Base-by-base conservation (phyloP, 1,284 basidiomycete species). In the Ganoderma multipileum region DNA sequence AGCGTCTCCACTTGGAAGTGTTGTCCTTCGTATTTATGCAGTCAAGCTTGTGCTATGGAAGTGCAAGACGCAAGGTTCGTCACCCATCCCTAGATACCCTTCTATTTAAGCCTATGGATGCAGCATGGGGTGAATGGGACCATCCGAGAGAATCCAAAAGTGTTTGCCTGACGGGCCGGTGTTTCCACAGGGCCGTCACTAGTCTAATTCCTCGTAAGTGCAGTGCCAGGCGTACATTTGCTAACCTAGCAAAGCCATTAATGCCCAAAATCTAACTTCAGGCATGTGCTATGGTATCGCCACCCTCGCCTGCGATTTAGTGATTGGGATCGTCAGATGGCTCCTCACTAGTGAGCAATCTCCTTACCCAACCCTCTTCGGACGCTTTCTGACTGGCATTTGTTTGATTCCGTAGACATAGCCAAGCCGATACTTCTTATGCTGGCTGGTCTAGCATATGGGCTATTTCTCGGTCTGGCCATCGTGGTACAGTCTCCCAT, bases 371-470 rank as follows among this genome's bases (percentile, higher is more conserved):
- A 20, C 8, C 20, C 8, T 38, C 55, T 2, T n/a, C 20, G 30
- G 6, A 38, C 20, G 30, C 55, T 30, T n/a, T 18, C 33, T 58
- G 2, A 58, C 38, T 9, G 2, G 38, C 38, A 39, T 39, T 39
- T 39, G 14, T 9, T 3, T 20, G 5, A 30, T 12, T 11, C 2
- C 33, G 16, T 8, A 58, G 55, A 58, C 33, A 20, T 58, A n/a
- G 55, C 18, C 30, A 30, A 58, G 55, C 55, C 55, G 8, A 58
- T 58, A 58, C 33, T 58, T 3, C 55, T 58, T 30, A 20, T 61
- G 41, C 42, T 61, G 26, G 41, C 60, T 61, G 60, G 41, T 30
- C 55, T 58, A 4, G 55, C 33, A 30, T 42, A 61, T 33, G 18
- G 30, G 18, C 60, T 44, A 3, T 33, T 11, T n/a, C 39, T 61